A percentile compares a stretch with the other conserved stretches of the same genome.
phyloP scores from a whole-genome alignment of 2,329 filamentous ascomycete genomes.

The Colletotrichum lupini region DNA sequence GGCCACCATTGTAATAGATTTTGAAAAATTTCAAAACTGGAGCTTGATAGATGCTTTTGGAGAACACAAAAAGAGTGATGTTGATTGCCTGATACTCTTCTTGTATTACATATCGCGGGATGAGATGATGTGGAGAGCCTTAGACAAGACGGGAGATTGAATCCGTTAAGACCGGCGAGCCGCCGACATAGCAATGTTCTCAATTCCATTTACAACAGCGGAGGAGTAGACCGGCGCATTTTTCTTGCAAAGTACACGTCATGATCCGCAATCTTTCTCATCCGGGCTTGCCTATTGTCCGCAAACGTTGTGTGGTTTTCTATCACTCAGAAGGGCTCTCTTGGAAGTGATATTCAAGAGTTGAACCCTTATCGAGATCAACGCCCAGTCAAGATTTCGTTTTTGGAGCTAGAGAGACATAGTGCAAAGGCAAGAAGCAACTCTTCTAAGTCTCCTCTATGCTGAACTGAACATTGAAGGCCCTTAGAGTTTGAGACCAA shows the following conservation, averaged over 20 bases:
- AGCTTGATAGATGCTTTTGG: not conserved
- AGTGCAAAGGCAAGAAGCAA: not conserved
- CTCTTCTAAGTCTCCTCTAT: not conserved
- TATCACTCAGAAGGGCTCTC: not conserved
- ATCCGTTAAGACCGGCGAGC: not conserved
- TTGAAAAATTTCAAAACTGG: not conserved
- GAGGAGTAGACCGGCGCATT: not conserved
- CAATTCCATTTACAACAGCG: not conserved
- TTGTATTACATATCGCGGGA: not conserved
- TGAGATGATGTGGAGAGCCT: not conserved
- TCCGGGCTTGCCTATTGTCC: not conserved
- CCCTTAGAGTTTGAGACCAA: not conserved
- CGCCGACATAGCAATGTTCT: not conserved
- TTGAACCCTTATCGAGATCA: not conserved
- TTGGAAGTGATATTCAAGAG: not conserved
- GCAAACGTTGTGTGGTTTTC: not conserved
- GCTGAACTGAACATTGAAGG: not conserved
- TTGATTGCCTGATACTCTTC: not conserved
- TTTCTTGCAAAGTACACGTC: not conserved
- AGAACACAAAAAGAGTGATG: not conserved
- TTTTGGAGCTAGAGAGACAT: not conserved
- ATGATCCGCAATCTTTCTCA: not conserved
- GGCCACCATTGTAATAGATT: not conserved
- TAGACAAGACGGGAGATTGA: not conserved
- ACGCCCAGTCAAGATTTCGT: not conserved